A percentile compares a stretch with the other conserved stretches of the same genome.
These are phyloP conservation scores for Diaporthe longicolla DNA, from an alignment of 2,329 filamentous ascomycete genomes.

Conservation along the genomic window DNA sequence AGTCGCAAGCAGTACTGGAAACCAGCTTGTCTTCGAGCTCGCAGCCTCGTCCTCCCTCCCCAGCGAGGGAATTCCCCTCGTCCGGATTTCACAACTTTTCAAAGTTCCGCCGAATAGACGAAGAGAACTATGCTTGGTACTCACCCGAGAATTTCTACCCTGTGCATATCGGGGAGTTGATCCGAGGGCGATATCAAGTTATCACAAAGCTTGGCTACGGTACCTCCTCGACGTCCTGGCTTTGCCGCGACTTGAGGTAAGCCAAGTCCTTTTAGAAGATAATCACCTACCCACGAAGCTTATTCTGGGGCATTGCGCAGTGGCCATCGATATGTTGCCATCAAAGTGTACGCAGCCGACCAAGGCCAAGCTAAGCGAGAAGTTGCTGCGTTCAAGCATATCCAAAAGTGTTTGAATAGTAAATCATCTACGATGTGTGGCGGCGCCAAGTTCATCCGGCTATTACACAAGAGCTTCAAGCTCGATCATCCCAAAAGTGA, in stretches of 20 bases:
- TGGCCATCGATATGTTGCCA: neutral
- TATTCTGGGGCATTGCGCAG: neutral
- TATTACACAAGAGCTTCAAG: neutral
- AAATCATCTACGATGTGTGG: neutral
- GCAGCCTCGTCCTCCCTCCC: neutral
- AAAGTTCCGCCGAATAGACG: neutral
- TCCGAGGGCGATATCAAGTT: neutral
- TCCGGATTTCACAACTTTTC: neutral
- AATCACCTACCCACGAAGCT: too few relatives aligned
- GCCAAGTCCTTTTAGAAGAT: too few relatives aligned
- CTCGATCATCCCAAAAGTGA: neutral
- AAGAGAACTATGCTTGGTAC: constrained; percentile 6
- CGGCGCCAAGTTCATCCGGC: neutral
- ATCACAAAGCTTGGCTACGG: constrained; percentile 11
- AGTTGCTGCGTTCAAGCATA: neutral
- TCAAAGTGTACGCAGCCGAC: neutral
- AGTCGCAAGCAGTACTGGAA: neutral
- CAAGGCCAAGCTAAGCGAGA: constrained; percentile 3
- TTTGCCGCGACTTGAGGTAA: constrained; percentile 1
- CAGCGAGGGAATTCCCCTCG: neutral
- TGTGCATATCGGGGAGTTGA: neutral
- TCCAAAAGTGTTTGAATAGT: neutral
- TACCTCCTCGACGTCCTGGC: neutral
- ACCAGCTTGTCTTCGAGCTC: neutral
- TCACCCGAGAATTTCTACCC: neutral